Evolutionary conservation across 2,329 filamentous ascomycete genomes (phyloP), one percentile per base, ranked within the genome.

Genomic region (Pseudofabraea citricarpa): DNA sequence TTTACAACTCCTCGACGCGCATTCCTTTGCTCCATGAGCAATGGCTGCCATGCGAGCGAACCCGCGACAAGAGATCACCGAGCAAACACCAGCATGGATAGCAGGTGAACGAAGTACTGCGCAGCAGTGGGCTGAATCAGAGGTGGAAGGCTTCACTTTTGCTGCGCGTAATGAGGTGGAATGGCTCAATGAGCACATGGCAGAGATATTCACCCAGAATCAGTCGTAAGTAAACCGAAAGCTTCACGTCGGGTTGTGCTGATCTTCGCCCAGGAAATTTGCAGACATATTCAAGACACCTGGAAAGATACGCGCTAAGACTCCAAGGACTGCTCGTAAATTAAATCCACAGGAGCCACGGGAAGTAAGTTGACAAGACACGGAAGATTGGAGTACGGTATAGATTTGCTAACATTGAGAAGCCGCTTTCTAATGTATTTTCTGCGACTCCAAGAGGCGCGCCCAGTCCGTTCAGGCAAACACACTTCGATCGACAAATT

Each of bases 131-230:
- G 77, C 86, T 13, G 75, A 85, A 36, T 79, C 89, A 44, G 93
- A 97, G 64, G 78, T 87, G 43, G 91, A 97, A 54, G 94, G 98
- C 68, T 94, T 97, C 60, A 81, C 87, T 33, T 97, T 87, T 68
- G 89, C 90, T 22, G 90, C 88, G 49, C 81, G 87, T 46, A 95
- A 97, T 67, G 93, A 98, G 64, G 72, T 97, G 59, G 90, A 97
- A 63, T 98, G 93, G 93, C 73, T 98, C 56, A 97, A 98, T 60
- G 93, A 97, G 69, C 93, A 98, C 65, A 96, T 98, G 91, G 81
- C 81, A 39, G 89, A 95, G 51, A 88, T 98, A 59, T 95, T 97
- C 63, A 85, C 83, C 57, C 82, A 85, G 56, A 86, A 90, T 60
- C 81, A 90, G 67, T 79, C 90, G 93, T 96, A 79, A 59, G 85